Evolutionary conservation across 306 rosid genomes (phyloP).

Genomic region (Castanopsis chinensis): DNA sequence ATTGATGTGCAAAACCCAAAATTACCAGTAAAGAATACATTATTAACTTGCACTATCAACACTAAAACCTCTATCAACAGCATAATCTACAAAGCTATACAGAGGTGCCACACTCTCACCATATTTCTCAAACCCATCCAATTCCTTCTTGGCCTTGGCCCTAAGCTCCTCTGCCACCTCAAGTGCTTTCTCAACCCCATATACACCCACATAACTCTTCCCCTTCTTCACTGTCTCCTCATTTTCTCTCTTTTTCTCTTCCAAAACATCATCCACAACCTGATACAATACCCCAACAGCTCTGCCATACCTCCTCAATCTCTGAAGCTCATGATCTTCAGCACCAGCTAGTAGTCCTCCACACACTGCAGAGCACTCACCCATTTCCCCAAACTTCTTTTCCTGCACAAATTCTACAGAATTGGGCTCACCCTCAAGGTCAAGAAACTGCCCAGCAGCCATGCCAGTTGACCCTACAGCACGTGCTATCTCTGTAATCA

Average conservation of each 20-base stretch:
- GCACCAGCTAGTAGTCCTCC: slow-evolving; percentile 92
- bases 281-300: slow-evolving; percentile 81
- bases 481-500: slow-evolving; percentile 80
- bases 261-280: slow-evolving; percentile 71
- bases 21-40: neutral
- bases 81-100: slow-evolving; percentile 92
- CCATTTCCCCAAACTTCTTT: slow-evolving; percentile 94
- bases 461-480: slow-evolving; percentile 91
- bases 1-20: too few species aligned
- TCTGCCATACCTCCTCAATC: slow-evolving; percentile 83
- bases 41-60: slow-evolving; percentile 42
- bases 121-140: slow-evolving; percentile 80
- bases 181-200: slow-evolving; percentile 75
- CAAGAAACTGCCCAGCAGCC: slow-evolving; percentile 97
- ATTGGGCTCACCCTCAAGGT: slow-evolving; percentile 72
- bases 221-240: slow-evolving; percentile 40
- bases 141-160: slow-evolving; percentile 66
- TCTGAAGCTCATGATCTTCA: slow-evolving; percentile 65
- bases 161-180: slow-evolving; percentile 78
- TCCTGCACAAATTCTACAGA: slow-evolving; percentile 75
- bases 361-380: slow-evolving; percentile 90
- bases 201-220: slow-evolving; percentile 64
- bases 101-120: slow-evolving; percentile 73
- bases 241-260: slow-evolving; percentile 34
- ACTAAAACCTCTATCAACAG: slow-evolving; percentile 71